Evolutionary conservation across 2,329 filamentous ascomycete genomes (phyloP).

Genomic region (Ciborinia camelliae): DNA sequence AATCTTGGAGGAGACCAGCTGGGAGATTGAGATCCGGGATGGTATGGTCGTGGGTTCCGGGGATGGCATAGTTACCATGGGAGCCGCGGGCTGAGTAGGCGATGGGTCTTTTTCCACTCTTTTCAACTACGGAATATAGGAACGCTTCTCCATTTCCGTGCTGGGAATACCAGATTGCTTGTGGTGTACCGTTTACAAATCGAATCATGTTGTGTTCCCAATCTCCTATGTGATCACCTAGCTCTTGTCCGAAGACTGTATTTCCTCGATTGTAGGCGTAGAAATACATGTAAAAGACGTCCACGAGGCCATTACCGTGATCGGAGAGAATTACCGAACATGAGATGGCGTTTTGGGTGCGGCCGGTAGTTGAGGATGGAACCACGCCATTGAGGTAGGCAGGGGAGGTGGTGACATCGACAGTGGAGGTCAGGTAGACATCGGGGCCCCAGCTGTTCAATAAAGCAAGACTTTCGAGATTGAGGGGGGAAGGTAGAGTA

Average conservation of each 20-base stretch:
- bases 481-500: constrained; percentile 39
- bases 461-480: constrained; percentile 46
- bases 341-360: constrained; percentile 48
- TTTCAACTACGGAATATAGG: constrained; percentile 53
- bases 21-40: constrained; percentile 60
- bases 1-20: constrained; percentile 50
- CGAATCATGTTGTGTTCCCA: constrained; percentile 68
- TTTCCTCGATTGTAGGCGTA: constrained; percentile 39
- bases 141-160: constrained; percentile 62
- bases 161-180: constrained; percentile 60
- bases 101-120: constrained; percentile 52
- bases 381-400: constrained; percentile 50
- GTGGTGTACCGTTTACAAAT: constrained; percentile 54
- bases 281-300: constrained; percentile 40
- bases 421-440: constrained; percentile 48
- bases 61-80: constrained; percentile 62
- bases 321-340: constrained; percentile 56
- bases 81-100: constrained; percentile 57
- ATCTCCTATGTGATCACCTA: constrained; percentile 56
- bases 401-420: constrained; percentile 46
- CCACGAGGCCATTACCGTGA: constrained; percentile 46
- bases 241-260: constrained; percentile 34
- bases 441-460: constrained; percentile 43
- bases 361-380: constrained; percentile 47
- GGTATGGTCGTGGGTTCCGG: constrained; percentile 59